Base-by-base conservation (phyloP, 2,329 filamentous ascomycete genomes). In the Didymella sp. region DNA sequence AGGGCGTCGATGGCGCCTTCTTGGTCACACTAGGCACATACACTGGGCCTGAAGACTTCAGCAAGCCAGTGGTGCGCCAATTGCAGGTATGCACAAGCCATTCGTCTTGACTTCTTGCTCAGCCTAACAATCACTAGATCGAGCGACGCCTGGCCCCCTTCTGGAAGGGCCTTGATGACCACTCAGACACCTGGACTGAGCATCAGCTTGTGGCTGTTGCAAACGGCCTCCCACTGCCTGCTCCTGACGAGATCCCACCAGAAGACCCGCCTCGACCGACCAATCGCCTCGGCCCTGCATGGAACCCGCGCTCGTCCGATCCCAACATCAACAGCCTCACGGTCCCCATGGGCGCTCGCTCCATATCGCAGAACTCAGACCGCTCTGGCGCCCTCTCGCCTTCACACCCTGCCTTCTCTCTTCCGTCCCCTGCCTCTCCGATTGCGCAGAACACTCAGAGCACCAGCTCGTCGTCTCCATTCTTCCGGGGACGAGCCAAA, bases 11-110 rank as follows among this genome's bases (percentile, higher is more conserved):
- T 76, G 95, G 95, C 19, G 95, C 95, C 21, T 99, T 89, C 78
- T 80, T 99, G 44, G 95, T 99, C 28, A 99, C 95, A 0, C 86
- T 96, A 72, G 95, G 95, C 31, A 91, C 93, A 46, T 99, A 99
- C 73, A 94, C 91, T 21, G 93, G 94, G 0, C 81, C 87, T 0
- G 95, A 99, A 77, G 95, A 99, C 77, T 99, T 94, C 74, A 96
- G 87, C 81, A 98, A 98, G 76, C 80, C 85, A 17, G 81, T 91
- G 44, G 94, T 98, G 53, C 87, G 95, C 64, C 93, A 96, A 74
- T 80, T 99, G 52, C 94, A 95, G 88, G 92, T 96, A 83, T 71
- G 66, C 79, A 69, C 27, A n/a, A 13, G 42, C 25, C 25, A 28
- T 19, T n/a, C 38, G 52, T 66, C 48, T 59, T 22, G 21, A 25